Conservation (phyloP, 345 rosid genomes). For the Lepidium sativum region DNA sequence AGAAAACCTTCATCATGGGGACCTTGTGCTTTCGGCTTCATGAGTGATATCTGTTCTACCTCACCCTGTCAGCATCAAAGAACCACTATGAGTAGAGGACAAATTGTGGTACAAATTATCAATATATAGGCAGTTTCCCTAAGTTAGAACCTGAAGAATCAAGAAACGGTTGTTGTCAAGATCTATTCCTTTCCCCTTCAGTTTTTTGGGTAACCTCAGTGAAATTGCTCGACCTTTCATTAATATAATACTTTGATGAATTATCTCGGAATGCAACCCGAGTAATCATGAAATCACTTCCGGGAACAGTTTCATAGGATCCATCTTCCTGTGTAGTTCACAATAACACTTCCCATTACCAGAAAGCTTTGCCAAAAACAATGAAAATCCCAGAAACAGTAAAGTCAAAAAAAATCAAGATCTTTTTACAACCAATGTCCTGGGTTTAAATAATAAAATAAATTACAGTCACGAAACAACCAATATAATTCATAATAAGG, state of each 20-base stretch:
- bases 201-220: conserved; percentile 84
- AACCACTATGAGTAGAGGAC: not conserved
- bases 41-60: conserved; percentile 97
- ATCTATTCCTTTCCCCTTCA: conserved; percentile 96
- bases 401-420: not conserved
- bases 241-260: conserved; percentile 89
- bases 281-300: conserved; percentile 84
- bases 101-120: not conserved
- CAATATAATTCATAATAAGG: not conserved
- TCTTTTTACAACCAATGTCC: not conserved
- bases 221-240: conserved; percentile 75
- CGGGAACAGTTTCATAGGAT: conserved; percentile 69
- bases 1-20: conserved; percentile 99
- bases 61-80: conserved; percentile 62
- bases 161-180: conserved; percentile 94
- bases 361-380: not conserved
- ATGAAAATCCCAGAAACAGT: not conserved
- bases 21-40: conserved; percentile 97
- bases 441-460: not conserved
- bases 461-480: not conserved
- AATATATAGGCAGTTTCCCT: not conserved
- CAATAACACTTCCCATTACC: conserved; percentile 8
- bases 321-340: conserved; percentile 62
- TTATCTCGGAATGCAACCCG: conserved; percentile 92
- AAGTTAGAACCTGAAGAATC: conserved; percentile 73